These are phyloP conservation scores for Ceratocystis destructans DNA, from an alignment of 2,329 filamentous ascomycete species.

Conservation along the genomic window DNA sequence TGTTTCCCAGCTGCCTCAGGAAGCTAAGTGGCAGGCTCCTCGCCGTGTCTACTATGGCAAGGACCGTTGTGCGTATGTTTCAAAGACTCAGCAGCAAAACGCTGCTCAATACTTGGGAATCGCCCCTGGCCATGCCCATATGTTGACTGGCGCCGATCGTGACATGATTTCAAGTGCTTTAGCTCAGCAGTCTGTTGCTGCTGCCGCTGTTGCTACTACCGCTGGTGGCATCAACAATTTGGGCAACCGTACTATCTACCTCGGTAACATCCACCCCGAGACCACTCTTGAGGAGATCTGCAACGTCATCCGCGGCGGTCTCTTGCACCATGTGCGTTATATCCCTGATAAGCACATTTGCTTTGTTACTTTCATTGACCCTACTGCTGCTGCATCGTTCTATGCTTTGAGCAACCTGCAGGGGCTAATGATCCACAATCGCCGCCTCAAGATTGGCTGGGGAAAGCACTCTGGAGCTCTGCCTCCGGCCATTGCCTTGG, in stretches of 20 bases:
- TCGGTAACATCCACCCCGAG: slow-evolving; percentile 97
- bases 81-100: slow-evolving; percentile 98
- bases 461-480: slow-evolving; percentile 96
- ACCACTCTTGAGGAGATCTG: slow-evolving; percentile 99
- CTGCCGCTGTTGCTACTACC: slow-evolving; percentile 88
- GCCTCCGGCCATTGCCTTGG: slow-evolving; percentile 86
- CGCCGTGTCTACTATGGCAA: slow-evolving; percentile 97
- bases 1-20: slow-evolving; percentile 87
- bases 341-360: slow-evolving; percentile 99
- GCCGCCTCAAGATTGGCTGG: slow-evolving; percentile 96
- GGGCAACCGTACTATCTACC: slow-evolving; percentile 92
- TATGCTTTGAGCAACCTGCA: slow-evolving; percentile 96
- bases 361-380: slow-evolving; percentile 98
- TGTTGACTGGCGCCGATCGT: slow-evolving; percentile 87
- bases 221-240: slow-evolving; percentile 95
- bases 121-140: slow-evolving; percentile 88
- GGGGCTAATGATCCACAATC: slow-evolving; percentile 97
- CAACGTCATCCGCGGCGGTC: slow-evolving; percentile 90
- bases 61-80: slow-evolving; percentile 95
- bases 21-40: slow-evolving; percentile 91
- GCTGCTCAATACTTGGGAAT: slow-evolving; percentile 96
- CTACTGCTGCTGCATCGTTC: slow-evolving; percentile 92
- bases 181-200: slow-evolving; percentile 93
- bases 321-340: slow-evolving; percentile 95
- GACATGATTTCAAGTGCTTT: slow-evolving; percentile 93